Percentiles rank a stretch among this genome's conserved stretches.
Conservation (phyloP, 345 rosid species). For the Pugionium cornutum region DNA sequence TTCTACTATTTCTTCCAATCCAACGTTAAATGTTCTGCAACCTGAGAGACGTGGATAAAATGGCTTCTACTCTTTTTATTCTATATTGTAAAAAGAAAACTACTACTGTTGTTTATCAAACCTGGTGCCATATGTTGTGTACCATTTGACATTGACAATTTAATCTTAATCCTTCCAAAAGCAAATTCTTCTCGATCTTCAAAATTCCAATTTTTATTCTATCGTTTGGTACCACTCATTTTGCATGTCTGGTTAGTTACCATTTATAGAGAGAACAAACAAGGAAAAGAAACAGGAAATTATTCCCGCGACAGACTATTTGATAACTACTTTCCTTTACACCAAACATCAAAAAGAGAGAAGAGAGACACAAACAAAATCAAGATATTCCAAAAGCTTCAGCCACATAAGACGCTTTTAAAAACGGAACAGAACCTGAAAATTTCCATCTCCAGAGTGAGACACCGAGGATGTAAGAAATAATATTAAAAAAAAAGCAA, state of each 20-base stretch:
- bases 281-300: not conserved
- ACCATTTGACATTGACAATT: not conserved
- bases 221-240: slow-evolving; percentile 1
- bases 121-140: not conserved
- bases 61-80: too few relatives aligned
- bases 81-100: too few relatives aligned
- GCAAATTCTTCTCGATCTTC: not conserved
- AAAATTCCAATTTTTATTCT: not conserved
- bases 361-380: not conserved
- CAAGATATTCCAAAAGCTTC: slow-evolving; percentile 27
- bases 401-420: slow-evolving; percentile 33
- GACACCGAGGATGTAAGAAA: too few relatives aligned
- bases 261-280: not conserved
- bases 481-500: slow-evolving; percentile 24
- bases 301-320: slow-evolving; percentile 3
- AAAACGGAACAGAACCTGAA: slow-evolving; percentile 2
- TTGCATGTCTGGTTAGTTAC: slow-evolving; percentile 5
- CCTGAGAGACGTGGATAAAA: too few relatives aligned
- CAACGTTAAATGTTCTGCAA: too few relatives aligned
- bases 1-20: too few relatives aligned
- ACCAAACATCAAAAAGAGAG: slow-evolving; percentile 13
- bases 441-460: slow-evolving; percentile 28
- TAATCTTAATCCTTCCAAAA: slow-evolving; percentile 1
- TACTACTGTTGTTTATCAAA: not conserved
- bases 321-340: slow-evolving; percentile 26